Base-by-base conservation (phyloP, 2,329 filamentous ascomycete genomes). In the Claviceps spartinae region DNA sequence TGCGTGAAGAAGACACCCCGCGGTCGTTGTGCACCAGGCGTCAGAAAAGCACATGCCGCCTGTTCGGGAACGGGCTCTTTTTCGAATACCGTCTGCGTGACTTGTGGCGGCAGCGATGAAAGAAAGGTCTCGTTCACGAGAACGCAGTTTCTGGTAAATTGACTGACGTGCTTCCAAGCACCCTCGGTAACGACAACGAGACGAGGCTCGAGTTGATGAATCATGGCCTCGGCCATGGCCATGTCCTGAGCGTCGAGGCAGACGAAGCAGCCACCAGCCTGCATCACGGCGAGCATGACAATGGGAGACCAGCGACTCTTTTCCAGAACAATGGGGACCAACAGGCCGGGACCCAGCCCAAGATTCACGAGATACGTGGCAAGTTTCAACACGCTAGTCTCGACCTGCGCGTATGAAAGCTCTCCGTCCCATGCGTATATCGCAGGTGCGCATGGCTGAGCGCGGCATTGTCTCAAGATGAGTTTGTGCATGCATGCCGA, bases 291-390 rank as follows among this genome's bases (percentile, higher is more conserved):
- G 20, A 90, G 71, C 54, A 90, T 82, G 6, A 82, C 76, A 41
- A 88, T 69, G 47, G 88, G 83, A 0, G 86, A 73, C 62, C 84
- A 77, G 14, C 81, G 68, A 20, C 78, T 85, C 66, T 87, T 89
- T 44, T 86, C 79, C 60, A 88, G 73, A 18, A 83, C 76, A 5
- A 89, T 72, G 5, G 81, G 81, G 1, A 89, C 74, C 4, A 85
- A 69, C 7, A 77, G 71, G 9, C 78, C 75, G 0, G 72, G 69
- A 0, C 68, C 64, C 0, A 79, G 70, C 0, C 78, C 78, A 13
- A 72, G 64, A 22, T 72, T 68, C 2, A 73, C 62, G 0, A 88
- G 69, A 49, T 74, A 67, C 2, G 65, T 66, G 1, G 69, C 67
- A 1, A 75, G 62, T 4, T 63, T 65, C 2, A 66, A 62, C 0